Conservation (phyloP, 1,284 basidiomycete species). For the Sanguinoderma infundibulare region DNA sequence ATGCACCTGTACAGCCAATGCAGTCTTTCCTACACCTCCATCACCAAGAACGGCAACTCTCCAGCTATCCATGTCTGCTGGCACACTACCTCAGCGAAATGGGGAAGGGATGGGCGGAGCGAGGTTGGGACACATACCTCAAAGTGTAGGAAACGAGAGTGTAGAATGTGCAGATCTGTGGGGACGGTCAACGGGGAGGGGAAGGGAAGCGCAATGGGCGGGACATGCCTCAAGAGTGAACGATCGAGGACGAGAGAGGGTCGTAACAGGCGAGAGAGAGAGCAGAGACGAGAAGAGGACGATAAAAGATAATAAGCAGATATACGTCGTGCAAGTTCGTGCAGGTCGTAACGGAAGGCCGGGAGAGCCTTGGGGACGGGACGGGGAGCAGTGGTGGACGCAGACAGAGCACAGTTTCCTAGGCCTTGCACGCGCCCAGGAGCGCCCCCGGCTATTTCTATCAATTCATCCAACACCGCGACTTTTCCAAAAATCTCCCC, state of each 20-base stretch:
- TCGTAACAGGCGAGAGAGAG: conserved; percentile 19
- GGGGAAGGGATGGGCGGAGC: neutral
- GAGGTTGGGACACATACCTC: conserved; percentile 20
- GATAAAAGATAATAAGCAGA: conserved; percentile 39
- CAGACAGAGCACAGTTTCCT: conserved; percentile 36
- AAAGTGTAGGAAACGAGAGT: conserved; percentile 30
- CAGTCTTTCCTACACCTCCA: conserved; percentile 98
- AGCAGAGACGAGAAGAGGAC: conserved; percentile 28
- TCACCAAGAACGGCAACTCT: conserved; percentile 95
- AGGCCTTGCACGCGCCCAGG: conserved; percentile 29
- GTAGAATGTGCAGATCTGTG: conserved; percentile 30
- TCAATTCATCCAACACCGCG: conserved; percentile 28
- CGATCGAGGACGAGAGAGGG: conserved; percentile 21
- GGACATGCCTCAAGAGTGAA: conserved; percentile 37
- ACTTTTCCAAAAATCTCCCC: conserved; percentile 20
- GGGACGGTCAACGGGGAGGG: conserved; percentile 10
- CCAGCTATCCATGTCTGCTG: conserved; percentile 82
- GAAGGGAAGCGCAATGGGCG: conserved; percentile 12
- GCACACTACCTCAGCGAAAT: conserved; percentile 15
- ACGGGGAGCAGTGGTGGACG: conserved; percentile 32
- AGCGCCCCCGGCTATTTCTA: conserved; percentile 33
- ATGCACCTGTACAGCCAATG: conserved; percentile 90
- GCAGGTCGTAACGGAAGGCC: conserved; percentile 66
- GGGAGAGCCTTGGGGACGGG: conserved; percentile 28
- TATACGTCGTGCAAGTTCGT: conserved; percentile 70